A percentile compares a stretch with the other conserved stretches of the same genome.
Evolutionary conservation across 768 basidiomycete species (phyloP).

Genomic region (Mrakia gelida): DNA sequence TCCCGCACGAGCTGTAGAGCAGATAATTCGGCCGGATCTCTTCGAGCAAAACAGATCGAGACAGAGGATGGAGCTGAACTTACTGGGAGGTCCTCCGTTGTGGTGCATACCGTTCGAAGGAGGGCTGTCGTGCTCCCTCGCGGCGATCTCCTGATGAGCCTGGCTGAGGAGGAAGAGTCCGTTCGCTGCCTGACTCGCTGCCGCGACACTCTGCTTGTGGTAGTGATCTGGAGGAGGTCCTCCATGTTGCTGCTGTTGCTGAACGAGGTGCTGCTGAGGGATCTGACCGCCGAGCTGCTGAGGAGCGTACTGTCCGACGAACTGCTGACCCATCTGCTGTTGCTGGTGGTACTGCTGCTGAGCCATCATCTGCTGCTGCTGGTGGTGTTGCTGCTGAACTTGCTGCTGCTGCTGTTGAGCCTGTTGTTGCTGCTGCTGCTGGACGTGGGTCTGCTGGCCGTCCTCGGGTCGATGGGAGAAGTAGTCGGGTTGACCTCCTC

Average conservation of each 20-base stretch:
- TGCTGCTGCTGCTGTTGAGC: background rate
- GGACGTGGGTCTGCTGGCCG: conserved; percentile 29
- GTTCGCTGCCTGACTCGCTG: conserved; percentile 69
- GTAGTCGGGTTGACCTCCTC: conserved; percentile 27
- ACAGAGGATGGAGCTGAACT: background rate
- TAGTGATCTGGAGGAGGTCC: conserved; percentile 8
- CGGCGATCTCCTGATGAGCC: conserved; percentile 92
- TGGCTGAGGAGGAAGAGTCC: conserved; percentile 90
- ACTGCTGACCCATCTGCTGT: conserved; percentile 18
- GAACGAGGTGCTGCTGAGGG: background rate
- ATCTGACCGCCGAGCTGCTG: conserved; percentile 20
- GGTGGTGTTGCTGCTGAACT: background rate
- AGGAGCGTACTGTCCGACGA: conserved; percentile 9
- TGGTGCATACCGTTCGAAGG: background rate
- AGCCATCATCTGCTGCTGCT: background rate
- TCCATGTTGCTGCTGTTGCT: conserved; percentile 25
- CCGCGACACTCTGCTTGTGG: conserved; percentile 31
- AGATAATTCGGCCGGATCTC: background rate
- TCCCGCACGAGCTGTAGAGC: background rate
- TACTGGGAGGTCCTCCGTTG: background rate
- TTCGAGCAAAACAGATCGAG: background rate
- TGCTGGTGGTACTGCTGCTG: conserved; percentile 19
- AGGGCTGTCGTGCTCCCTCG: conserved; percentile 54
- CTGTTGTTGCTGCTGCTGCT: conserved; percentile 27
- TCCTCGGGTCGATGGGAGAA: conserved; percentile 29